Base-by-base conservation (phyloP, 495 filamentous ascomycete species). In the Podospora australis region DNA sequence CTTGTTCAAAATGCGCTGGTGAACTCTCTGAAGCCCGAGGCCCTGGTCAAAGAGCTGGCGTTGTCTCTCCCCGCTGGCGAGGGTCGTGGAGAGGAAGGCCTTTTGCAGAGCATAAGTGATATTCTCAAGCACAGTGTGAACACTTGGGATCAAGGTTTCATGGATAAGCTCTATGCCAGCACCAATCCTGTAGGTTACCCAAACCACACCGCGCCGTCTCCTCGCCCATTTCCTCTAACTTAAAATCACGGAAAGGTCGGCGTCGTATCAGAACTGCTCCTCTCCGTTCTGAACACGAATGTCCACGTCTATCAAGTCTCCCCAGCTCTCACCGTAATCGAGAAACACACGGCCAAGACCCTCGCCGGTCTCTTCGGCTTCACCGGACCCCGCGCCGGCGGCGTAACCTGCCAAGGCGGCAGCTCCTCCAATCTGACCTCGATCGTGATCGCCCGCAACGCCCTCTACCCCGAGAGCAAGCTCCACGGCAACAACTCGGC, bases 121-220 rank as follows among this genome's bases (percentile, higher is more conserved):
- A 71, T 94, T 25, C 72, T 96, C 44, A 72, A 77, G 44, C 87
- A 92, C 70, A 86, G 81, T 40, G 91, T 96, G 57, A 97, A 97
- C 66, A 96, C 91, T 25, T 97, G 91, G 90, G 84, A 91, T 64
- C 88, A 90, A 59, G 92, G 90, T 6, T 96, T 98, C 68, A 66
- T 96, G 62, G 88, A 95, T 66, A 95, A 95, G 70, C 71, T 95
- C 25, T 96, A 95, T 65, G 83, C 84, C 17, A 83, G 80, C 42
- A 92, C 87, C 21, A 90, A 92, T 66, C 82, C 90, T 13, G 86
- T 83, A 54, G 29, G 76, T 57, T 26, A 13, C 16, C 24, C 14
- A n/a, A n/a, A n/a, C n/a, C n/a, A 4, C 19, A 21, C n/a, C 29
- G 32, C 20, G 1, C 19, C 14, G 10, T 11, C 49, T 1, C 14